These are phyloP conservation scores for Tremella mesenterica DNA, from an alignment of 768 basidiomycete species.

Conservation along the genomic window DNA sequence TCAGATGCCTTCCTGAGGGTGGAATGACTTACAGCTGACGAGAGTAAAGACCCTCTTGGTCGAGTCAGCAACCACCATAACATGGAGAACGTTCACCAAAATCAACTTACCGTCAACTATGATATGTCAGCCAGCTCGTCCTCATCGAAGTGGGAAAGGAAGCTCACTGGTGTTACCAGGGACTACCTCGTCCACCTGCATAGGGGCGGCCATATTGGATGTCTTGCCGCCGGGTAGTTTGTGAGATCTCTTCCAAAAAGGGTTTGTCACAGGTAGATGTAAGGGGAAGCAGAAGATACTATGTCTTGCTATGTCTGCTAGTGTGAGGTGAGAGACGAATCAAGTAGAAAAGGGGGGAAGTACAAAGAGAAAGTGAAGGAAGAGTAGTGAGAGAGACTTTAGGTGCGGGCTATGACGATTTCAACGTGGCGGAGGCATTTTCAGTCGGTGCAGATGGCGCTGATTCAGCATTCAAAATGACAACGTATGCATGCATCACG, in stretches of 20 bases:
- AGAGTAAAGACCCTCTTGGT: conserved; percentile 42
- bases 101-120: conserved; percentile 39
- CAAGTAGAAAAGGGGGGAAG: background rate
- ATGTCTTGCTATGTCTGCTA: background rate
- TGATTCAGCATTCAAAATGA: too few species aligned
- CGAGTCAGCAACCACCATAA: background rate
- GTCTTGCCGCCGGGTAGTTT: too few species aligned
- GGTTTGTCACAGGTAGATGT: background rate
- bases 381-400: background rate
- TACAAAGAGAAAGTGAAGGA: background rate
- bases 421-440: background rate
- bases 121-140: background rate
- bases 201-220: conserved; percentile 34
- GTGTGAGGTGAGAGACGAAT: too few species aligned
- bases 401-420: background rate
- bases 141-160: background rate
- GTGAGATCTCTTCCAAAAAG: too few species aligned
- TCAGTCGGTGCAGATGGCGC: background rate
- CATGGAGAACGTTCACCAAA: background rate
- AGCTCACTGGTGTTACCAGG: conserved; percentile 40
- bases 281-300: background rate
- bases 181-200: conserved; percentile 40
- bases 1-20: background rate
- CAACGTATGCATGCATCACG: too few species aligned
- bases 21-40: conserved; percentile 37